Evolutionary conservation across 768 basidiomycete species (phyloP).

Genomic region (Crucibulum laeve): DNA sequence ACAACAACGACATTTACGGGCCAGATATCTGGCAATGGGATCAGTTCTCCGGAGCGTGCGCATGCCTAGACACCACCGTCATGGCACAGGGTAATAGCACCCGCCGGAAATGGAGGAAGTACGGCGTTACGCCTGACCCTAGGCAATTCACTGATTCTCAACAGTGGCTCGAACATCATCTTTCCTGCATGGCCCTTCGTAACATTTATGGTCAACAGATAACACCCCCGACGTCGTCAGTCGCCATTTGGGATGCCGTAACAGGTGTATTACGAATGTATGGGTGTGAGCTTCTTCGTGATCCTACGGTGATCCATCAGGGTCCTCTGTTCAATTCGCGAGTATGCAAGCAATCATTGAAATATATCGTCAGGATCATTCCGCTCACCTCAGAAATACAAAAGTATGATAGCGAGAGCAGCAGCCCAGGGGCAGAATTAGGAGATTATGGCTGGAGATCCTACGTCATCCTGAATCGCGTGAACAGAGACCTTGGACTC

Average conservation of each 20-base stretch:
- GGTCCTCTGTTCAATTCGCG: too few species aligned
- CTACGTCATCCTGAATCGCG: slow-evolving; percentile 18
- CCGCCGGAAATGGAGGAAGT: slow-evolving; percentile 3
- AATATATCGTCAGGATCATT: slow-evolving; percentile 13
- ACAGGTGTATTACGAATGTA: slow-evolving; percentile 34
- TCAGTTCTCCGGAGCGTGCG: slow-evolving; percentile 44
- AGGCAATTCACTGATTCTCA: slow-evolving; percentile 34
- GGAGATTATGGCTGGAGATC: slow-evolving; percentile 12
- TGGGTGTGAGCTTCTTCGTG: slow-evolving; percentile 32
- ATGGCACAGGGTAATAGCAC: slow-evolving; percentile 9
- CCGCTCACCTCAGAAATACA: slow-evolving; percentile 6
- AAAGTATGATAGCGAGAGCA: slow-evolving; percentile 3
- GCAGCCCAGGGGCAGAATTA: not conserved
- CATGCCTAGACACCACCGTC: slow-evolving; percentile 27
- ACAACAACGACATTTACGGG: slow-evolving; percentile 51
- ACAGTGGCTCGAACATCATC: slow-evolving; percentile 43
- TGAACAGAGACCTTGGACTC: slow-evolving; percentile 28
- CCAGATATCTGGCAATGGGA: slow-evolving; percentile 51
- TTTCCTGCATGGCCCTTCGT: slow-evolving; percentile 31
- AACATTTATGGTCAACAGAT: slow-evolving; percentile 11
- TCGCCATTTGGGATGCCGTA: slow-evolving; percentile 41
- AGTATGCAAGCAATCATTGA: slow-evolving; percentile 7
- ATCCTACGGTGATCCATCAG: too few species aligned
- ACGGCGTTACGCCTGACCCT: slow-evolving; percentile 11
- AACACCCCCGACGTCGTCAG: slow-evolving; percentile 9